Evolutionary conservation across 1,139 yeast genomes (phyloP).

Genomic region (Arxiozyma slooffiae): DNA sequence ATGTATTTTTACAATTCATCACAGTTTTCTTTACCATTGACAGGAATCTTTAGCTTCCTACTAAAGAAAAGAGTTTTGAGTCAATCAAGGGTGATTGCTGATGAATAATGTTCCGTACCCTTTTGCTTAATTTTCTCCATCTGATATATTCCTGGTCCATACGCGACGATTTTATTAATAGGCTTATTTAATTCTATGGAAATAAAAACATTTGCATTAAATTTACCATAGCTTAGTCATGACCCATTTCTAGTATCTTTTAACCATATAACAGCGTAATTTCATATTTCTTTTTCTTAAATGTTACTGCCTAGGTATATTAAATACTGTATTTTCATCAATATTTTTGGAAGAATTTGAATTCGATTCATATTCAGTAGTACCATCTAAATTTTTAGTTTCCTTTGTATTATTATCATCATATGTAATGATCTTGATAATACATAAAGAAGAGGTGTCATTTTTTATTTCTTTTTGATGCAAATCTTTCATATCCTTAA

Average conservation of each 20-base stretch:
- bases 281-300: slow-evolving; percentile 6
- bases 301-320: not conserved
- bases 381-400: not conserved
- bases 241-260: slow-evolving; percentile 34
- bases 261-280: slow-evolving; percentile 3
- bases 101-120: slow-evolving; percentile 46
- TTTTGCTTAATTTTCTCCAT: slow-evolving; percentile 36
- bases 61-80: slow-evolving; percentile 62
- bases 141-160: slow-evolving; percentile 56
- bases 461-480: slow-evolving; percentile 49
- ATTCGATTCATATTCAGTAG: not conserved
- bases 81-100: slow-evolving; percentile 60
- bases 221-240: slow-evolving; percentile 46
- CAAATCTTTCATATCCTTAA: slow-evolving; percentile 76
- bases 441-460: slow-evolving; percentile 46
- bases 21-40: slow-evolving; percentile 54
- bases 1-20: slow-evolving; percentile 56
- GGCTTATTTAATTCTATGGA: slow-evolving; percentile 35
- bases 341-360: not conserved
- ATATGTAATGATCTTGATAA: slow-evolving; percentile 46
- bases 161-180: slow-evolving; percentile 48
- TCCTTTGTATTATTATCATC: slow-evolving; percentile 14
- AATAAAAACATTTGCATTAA: slow-evolving; percentile 47
- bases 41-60: slow-evolving; percentile 63
- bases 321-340: not conserved